These are phyloP conservation scores for Ustilago hordei DNA, from an alignment of 1,284 basidiomycete genomes.

Conservation along the genomic window DNA sequence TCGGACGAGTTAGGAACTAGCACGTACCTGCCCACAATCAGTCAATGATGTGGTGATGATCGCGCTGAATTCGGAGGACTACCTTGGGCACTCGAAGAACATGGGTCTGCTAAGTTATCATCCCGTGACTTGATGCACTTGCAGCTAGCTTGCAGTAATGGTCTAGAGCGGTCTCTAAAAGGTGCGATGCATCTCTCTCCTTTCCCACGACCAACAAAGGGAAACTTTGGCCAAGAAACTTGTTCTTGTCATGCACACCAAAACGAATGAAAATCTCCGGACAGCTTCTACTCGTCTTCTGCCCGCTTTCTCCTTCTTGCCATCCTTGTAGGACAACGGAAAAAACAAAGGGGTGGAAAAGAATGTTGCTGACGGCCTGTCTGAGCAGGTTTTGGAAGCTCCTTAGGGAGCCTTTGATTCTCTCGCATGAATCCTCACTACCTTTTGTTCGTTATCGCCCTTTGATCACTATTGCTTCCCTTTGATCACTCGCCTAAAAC, in stretches of 20 bases:
- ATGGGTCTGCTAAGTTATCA: slow-evolving; percentile 1
- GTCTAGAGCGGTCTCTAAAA: slow-evolving; percentile 6
- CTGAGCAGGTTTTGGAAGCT: no score
- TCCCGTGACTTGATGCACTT: not conserved
- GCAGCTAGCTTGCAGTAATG: not conserved
- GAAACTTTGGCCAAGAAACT: slow-evolving; percentile 13
- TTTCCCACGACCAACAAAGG: slow-evolving; percentile 1
- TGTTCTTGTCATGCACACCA: slow-evolving; percentile 11
- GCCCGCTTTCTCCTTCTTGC: not conserved
- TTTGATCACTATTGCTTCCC: no score
- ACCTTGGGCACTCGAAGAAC: slow-evolving; percentile 1
- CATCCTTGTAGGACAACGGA: not conserved
- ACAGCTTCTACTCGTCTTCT: not conserved
- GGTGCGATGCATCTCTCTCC: not conserved
- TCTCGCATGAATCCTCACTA: no score
- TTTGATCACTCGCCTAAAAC: no score
- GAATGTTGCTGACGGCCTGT: not conserved
- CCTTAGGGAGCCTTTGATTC: no score
- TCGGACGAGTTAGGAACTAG: not conserved
- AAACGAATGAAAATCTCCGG: not conserved
- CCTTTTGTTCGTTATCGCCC: no score
- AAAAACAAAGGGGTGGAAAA: not conserved
- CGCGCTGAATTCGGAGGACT: slow-evolving; percentile 8
- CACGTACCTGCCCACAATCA: not conserved
- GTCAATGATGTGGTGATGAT: not conserved